Conservation (phyloP, 148 eudicot species). For the Vaccinium darrowii region DNA sequence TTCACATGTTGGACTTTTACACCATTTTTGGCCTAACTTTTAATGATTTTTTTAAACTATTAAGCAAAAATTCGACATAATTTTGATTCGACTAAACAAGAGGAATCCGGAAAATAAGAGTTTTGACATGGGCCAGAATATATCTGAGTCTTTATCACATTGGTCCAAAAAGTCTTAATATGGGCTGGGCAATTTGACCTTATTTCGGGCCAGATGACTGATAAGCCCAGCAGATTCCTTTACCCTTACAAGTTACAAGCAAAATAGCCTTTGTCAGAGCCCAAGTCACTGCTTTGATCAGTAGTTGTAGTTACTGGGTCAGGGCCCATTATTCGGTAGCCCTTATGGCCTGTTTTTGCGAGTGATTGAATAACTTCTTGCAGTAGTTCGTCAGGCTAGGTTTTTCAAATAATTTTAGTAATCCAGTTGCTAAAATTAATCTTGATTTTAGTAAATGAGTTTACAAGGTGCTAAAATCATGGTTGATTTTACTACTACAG, state of each 20-base stretch:
- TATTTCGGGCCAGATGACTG: not conserved
- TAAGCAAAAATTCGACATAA: not conserved
- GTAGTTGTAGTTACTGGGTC: not conserved
- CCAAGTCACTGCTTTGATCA: not conserved
- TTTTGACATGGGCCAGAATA: not conserved
- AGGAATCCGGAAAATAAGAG: not conserved
- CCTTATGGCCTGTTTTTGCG: not conserved
- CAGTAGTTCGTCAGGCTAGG: too few species aligned
- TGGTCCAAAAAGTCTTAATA: not conserved
- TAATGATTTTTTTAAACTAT: not conserved
- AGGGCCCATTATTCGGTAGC: not conserved
- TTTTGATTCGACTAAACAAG: not conserved
- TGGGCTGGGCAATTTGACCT: not conserved
- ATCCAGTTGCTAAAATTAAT: too few species aligned
- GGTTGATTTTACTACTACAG: too few species aligned
- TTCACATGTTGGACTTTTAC: not conserved
- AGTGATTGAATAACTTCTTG: not conserved
- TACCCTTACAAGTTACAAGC: not conserved
- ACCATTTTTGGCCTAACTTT: not conserved
- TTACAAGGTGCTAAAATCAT: too few species aligned
- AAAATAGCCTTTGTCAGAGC: not conserved
- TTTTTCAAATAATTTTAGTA: too few species aligned
- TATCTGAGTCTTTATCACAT: not conserved
- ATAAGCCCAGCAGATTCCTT: not conserved
- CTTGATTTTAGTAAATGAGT: too few species aligned